A percentile compares a stretch with the other conserved stretches of the same genome.
Evolutionary conservation across 2,329 filamentous ascomycete genomes (phyloP).

Genomic region (Diplodia mutila): DNA sequence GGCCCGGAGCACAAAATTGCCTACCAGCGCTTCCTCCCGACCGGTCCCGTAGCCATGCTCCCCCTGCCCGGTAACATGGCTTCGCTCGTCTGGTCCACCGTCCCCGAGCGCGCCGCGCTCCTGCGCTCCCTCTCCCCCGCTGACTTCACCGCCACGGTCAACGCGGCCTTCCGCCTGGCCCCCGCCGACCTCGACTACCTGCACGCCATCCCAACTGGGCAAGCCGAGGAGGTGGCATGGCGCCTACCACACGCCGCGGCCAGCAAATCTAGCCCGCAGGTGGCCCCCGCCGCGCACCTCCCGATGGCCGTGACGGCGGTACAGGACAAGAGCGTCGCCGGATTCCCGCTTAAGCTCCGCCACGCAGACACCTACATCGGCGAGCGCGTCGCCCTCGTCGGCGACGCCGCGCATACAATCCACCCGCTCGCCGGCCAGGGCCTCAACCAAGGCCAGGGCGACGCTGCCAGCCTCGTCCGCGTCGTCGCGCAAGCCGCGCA

Average conservation of each 20-base stretch:
- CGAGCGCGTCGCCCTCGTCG: slow-evolving; percentile 87
- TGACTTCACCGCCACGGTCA: slow-evolving; percentile 86
- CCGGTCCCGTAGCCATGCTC: slow-evolving; percentile 87
- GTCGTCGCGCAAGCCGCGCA: slow-evolving; percentile 72
- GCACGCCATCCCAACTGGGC: slow-evolving; percentile 61
- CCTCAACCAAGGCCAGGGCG: slow-evolving; percentile 88
- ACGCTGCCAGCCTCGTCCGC: slow-evolving; percentile 77
- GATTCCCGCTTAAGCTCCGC: slow-evolving; percentile 87
- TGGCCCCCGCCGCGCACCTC: slow-evolving; percentile 43
- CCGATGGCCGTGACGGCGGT: slow-evolving; percentile 71
- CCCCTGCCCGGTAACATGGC: slow-evolving; percentile 82
- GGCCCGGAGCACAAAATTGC: slow-evolving; percentile 66
- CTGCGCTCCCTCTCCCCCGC: slow-evolving; percentile 73
- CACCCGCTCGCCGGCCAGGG: slow-evolving; percentile 95
- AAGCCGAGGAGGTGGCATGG: slow-evolving; percentile 70
- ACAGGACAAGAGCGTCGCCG: slow-evolving; percentile 79
- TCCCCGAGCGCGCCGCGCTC: slow-evolving; percentile 73
- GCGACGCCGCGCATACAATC: slow-evolving; percentile 92
- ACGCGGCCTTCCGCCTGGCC: slow-evolving; percentile 85
- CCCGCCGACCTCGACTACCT: slow-evolving; percentile 82
- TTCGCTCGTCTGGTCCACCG: slow-evolving; percentile 94
- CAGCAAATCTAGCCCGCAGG: slow-evolving; percentile 33
- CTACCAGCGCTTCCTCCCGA: slow-evolving; percentile 93
- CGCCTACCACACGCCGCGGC: slow-evolving; percentile 60
- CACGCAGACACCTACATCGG: slow-evolving; percentile 94